Base-by-base conservation (phyloP, 148 eudicot genomes). In the Nepenthes gracilis region DNA sequence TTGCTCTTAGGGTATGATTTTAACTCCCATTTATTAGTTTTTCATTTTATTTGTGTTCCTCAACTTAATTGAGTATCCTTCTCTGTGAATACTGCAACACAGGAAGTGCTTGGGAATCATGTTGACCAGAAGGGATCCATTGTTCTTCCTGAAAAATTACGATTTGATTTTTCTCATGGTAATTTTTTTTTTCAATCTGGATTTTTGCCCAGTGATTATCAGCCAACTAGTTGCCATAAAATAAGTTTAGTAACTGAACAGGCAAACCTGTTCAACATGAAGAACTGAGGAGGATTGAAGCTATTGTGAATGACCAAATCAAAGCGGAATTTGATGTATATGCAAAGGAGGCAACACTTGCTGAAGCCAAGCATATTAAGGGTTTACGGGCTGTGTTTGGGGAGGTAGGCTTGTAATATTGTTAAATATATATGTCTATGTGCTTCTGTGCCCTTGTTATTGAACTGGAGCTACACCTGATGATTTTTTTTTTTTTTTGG, bases 311-410 rank as follows among this genome's bases (percentile, higher is more conserved):
- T 78, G 87, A 83, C 23, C 96, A 93, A 81, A 93, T 93, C 63
- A 74, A 82, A 74, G 91, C 85, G 50, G 82, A 93, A 65, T 64
- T 93, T 55, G 95, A 70, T 50, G 99, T 93, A 15, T 88, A 33
- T 71, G 80, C 92, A 32, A 88, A 86, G 78, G 99, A 89, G 75
- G 88, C 76, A 68, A 79, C 66, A 6, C 83, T 89, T 61, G 75
- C 75, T 55, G 99, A 93, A 67, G 99, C 99, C 65, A 86, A 82
- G 78, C 79, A 78, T 60, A 76, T 93, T 15, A 86, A 84, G 54
- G 99, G 99, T 55, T 79, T 93, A 62, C 75, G 99, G 68, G 99
- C 96, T 60, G 99, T 93, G 54, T 93, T 93, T 84, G 97, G 99
- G 37, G 99, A 93, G 83, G 99, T 93, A 70, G 54, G 71, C 48